These are phyloP conservation scores for Amesomyces nigricolor DNA, from an alignment of 2,329 filamentous ascomycete genomes.

Conservation along the genomic window DNA sequence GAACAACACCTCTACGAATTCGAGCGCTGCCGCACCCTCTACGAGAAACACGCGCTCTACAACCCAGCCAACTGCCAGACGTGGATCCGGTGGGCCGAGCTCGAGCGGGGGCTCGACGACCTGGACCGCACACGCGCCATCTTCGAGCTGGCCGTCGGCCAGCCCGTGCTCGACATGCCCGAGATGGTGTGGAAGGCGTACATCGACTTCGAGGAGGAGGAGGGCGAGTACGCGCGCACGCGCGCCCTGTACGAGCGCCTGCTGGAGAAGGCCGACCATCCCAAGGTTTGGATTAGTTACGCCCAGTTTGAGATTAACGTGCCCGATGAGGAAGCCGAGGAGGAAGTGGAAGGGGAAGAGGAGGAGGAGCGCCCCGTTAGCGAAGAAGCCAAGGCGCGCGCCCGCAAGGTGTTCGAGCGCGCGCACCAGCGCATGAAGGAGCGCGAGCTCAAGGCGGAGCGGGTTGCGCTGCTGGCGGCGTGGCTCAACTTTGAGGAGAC, in stretches of 20 bases:
- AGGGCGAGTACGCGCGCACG: conserved; percentile 81
- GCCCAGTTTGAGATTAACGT: conserved; percentile 98
- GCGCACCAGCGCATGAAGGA: conserved; percentile 85
- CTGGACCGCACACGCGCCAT: conserved; percentile 82
- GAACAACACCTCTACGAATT: conserved; percentile 96
- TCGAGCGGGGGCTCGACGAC: conserved; percentile 88
- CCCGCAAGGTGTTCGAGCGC: conserved; percentile 76
- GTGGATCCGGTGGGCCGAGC: conserved; percentile 93
- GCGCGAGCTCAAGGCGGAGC: conserved; percentile 84
- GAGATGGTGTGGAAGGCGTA: conserved; percentile 97
- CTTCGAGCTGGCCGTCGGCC: conserved; percentile 81
- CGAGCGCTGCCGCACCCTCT: conserved; percentile 79
- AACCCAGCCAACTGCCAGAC: conserved; percentile 86
- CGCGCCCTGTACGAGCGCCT: conserved; percentile 82
- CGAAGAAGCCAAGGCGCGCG: conserved; percentile 76
- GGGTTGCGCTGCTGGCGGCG: conserved; percentile 83
- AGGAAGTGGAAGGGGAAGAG: conserved; percentile 53
- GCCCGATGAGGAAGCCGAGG: conserved; percentile 50
- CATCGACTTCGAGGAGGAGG: conserved; percentile 97
- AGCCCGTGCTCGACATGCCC: conserved; percentile 88
- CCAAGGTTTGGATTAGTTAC: conserved; percentile 99
- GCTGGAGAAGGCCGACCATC: conserved; percentile 90
- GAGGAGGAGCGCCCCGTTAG: conserved; percentile 65
- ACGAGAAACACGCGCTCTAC: conserved; percentile 90
- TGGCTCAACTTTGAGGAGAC: conserved; percentile 90